Conservation (phyloP, 2,329 filamentous ascomycete species). For the Neofusicoccum parvum region DNA sequence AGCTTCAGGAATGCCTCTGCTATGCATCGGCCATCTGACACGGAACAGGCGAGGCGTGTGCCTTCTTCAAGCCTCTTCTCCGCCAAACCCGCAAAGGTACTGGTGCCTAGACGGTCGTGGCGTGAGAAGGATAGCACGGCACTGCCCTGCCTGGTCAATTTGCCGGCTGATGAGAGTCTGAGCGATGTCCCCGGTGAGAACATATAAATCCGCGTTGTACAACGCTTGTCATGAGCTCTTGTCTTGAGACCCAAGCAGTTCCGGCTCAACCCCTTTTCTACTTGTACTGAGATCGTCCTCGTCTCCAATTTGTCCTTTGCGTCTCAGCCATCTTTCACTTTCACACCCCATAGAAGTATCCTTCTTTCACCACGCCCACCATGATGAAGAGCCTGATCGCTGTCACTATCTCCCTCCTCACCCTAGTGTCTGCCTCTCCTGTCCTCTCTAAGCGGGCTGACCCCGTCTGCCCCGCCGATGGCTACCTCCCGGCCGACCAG, state of each 20-base stretch:
- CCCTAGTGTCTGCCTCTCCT: conserved; percentile 20
- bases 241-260: too few species aligned
- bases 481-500: conserved; percentile 22
- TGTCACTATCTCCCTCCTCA: conserved; percentile 7
- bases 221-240: background rate
- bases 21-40: background rate
- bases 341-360: too few species aligned
- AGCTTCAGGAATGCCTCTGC: background rate
- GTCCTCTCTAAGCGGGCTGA: conserved; percentile 14
- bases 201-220: background rate
- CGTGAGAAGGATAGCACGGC: background rate
- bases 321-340: too few species aligned
- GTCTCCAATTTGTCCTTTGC: too few species aligned
- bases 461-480: conserved; percentile 23
- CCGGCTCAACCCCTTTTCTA: too few species aligned
- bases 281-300: too few species aligned
- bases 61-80: background rate
- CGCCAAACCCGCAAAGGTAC: background rate
- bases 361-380: background rate
- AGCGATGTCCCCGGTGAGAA: background rate
- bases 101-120: background rate
- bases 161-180: background rate
- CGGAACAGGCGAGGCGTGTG: background rate
- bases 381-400: conserved; percentile 45
- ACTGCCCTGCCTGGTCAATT: background rate